Conservation (phyloP, 2,329 filamentous ascomycete genomes). For the Aspergillus novoparasiticus region DNA sequence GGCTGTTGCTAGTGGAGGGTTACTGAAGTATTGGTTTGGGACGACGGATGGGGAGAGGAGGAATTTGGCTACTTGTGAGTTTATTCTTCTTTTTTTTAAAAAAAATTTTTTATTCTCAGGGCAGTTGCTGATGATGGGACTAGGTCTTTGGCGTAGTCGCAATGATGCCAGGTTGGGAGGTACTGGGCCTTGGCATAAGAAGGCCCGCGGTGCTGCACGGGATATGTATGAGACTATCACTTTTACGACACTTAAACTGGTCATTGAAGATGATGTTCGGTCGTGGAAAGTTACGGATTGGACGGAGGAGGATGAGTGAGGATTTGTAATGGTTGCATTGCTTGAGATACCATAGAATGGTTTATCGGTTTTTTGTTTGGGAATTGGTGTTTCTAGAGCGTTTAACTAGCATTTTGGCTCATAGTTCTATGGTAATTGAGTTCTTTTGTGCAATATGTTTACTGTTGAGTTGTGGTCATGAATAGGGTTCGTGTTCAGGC, state of each 20-base stretch:
- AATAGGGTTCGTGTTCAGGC: neutral
- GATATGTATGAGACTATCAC: conserved; percentile 65
- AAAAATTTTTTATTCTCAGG: neutral
- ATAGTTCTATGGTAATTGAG: neutral
- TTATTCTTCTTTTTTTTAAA: neutral
- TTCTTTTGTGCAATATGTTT: neutral
- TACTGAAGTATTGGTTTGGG: conserved; percentile 95
- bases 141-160: conserved; percentile 67
- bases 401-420: neutral
- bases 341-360: neutral
- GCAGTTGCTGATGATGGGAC: conserved; percentile 5
- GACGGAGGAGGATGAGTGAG: conserved; percentile 36
- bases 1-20: conserved; percentile 74
- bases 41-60: conserved; percentile 66
- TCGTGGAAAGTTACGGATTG: conserved; percentile 67
- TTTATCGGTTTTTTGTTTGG: neutral
- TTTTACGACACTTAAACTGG: conserved; percentile 65
- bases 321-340: neutral
- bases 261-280: conserved; percentile 65
- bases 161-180: conserved; percentile 64
- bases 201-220: conserved; percentile 53
- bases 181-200: conserved; percentile 58
- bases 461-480: neutral
- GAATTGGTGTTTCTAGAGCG: neutral
- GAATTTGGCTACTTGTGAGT: conserved; percentile 79